Evolutionary conservation across 371 early-diverging fungal genomes (phyloP).

Genomic region (Apophysomyces ossiformis): DNA sequence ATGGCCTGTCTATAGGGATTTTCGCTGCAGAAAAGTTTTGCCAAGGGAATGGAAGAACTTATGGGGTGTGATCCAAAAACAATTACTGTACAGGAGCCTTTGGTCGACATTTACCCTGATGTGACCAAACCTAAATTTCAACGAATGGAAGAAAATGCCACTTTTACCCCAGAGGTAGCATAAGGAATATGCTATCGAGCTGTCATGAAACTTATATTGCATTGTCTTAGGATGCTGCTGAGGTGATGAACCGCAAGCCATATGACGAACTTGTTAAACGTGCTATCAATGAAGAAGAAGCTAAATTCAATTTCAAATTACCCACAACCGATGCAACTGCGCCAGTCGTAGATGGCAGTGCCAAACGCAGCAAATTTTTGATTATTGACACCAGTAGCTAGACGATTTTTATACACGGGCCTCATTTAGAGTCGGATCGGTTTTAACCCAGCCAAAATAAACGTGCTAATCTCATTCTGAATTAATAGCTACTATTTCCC

Average conservation of each 20-base stretch:
- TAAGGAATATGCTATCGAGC: not conserved
- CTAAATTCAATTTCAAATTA: slow-evolving; percentile 33
- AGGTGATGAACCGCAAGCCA: slow-evolving; percentile 74
- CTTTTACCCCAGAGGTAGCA: slow-evolving; percentile 64
- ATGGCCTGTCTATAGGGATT: slow-evolving; percentile 41
- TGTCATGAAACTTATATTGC: not conserved
- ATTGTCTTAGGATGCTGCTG: slow-evolving; percentile 76
- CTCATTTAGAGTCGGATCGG: too few relatives aligned
- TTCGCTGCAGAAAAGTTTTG: slow-evolving; percentile 64
- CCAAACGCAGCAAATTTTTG: slow-evolving; percentile 34
- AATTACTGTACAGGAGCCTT: slow-evolving; percentile 57
- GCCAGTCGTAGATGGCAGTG: slow-evolving; percentile 18
- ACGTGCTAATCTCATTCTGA: too few relatives aligned
- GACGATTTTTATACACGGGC: slow-evolving; percentile 4
- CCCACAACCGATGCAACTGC: slow-evolving; percentile 18
- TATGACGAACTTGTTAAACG: slow-evolving; percentile 66
- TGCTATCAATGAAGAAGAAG: slow-evolving; percentile 44
- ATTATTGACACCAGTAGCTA: slow-evolving; percentile 52
- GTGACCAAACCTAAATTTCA: slow-evolving; percentile 81
- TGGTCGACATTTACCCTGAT: slow-evolving; percentile 64
- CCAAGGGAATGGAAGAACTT: slow-evolving; percentile 84
- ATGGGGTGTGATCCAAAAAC: slow-evolving; percentile 63
- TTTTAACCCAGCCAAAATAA: too few relatives aligned
- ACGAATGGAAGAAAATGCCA: slow-evolving; percentile 76
- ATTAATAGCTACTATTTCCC: not conserved